Conservation (phyloP, 768 basidiomycete species). For the Panaeolus cyanescens region DNA sequence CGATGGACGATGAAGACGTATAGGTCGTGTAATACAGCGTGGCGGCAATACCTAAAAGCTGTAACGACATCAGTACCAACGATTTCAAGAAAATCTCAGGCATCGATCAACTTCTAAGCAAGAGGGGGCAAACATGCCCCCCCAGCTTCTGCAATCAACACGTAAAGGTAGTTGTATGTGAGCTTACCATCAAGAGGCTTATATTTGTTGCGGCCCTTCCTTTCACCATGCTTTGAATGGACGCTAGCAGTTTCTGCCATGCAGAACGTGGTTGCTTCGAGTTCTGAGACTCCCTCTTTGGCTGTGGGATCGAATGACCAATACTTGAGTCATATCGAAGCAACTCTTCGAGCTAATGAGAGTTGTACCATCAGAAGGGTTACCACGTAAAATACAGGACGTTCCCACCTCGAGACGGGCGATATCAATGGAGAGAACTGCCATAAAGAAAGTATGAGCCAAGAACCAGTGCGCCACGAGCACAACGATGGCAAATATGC, state of each 20-base stretch:
- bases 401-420: conserved; percentile 80
- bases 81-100: background rate
- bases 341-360: conserved; percentile 76
- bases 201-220: conserved; percentile 77
- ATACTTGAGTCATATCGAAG: conserved; percentile 70
- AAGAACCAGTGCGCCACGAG: conserved; percentile 97
- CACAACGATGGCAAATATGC: conserved; percentile 90
- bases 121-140: background rate
- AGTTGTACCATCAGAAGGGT: conserved; percentile 10
- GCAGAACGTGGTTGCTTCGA: conserved; percentile 43
- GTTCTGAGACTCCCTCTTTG: conserved; percentile 22
- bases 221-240: conserved; percentile 50
- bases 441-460: conserved; percentile 93
- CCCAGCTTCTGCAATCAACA: background rate
- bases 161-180: background rate
- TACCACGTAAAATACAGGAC: background rate
- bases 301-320: conserved; percentile 41
- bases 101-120: conserved; percentile 4
- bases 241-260: conserved; percentile 42
- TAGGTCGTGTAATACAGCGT: conserved; percentile 76
- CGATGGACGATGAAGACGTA: conserved; percentile 37
- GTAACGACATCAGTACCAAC: conserved; percentile 3
- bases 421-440: conserved; percentile 94
- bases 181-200: conserved; percentile 73
- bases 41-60: conserved; percentile 79